phyloP scores from a whole-genome alignment of 1,284 basidiomycete species.

The Porogramme epimiltina region DNA sequence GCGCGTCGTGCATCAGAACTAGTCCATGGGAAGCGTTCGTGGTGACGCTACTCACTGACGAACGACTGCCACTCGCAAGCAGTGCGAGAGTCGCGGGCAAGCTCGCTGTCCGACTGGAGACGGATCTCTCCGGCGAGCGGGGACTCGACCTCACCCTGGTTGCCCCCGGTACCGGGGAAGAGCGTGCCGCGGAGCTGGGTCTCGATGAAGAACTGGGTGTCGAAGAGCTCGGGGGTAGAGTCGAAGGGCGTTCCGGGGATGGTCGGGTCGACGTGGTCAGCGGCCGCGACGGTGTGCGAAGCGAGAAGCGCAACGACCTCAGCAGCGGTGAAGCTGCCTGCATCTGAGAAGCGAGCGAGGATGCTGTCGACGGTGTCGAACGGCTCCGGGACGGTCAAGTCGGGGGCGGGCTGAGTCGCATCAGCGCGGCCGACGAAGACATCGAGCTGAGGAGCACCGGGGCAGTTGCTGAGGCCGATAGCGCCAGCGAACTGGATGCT shows the following conservation, averaged over 20 bases:
- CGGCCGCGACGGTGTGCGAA: slow-evolving; percentile 21
- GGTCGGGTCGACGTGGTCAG: slow-evolving; percentile 22
- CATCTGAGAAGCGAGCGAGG: slow-evolving; percentile 16
- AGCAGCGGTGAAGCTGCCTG: slow-evolving; percentile 23
- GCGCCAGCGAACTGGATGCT: slow-evolving; percentile 33
- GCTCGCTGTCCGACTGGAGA: slow-evolving; percentile 32
- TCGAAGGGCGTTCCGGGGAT: slow-evolving; percentile 23
- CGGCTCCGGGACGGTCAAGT: slow-evolving; percentile 29
- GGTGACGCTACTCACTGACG: slow-evolving; percentile 10
- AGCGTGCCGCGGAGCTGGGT: slow-evolving; percentile 27
- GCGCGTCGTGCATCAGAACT: no score
- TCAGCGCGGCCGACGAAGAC: slow-evolving; percentile 26
- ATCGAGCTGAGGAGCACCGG: slow-evolving; percentile 30
- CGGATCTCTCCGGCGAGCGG: slow-evolving; percentile 29
- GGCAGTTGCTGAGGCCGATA: slow-evolving; percentile 33
- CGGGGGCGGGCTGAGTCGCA: slow-evolving; percentile 28
- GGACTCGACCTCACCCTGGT: slow-evolving; percentile 25
- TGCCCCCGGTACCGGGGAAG: slow-evolving; percentile 27
- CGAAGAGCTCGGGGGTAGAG: slow-evolving; percentile 21
- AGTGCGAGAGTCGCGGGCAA: slow-evolving; percentile 27
- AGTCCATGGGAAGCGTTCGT: no score
- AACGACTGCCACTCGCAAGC: slow-evolving; percentile 35
- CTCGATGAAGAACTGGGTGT: slow-evolving; percentile 24
- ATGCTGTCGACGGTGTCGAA: slow-evolving; percentile 28
- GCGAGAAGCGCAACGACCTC: slow-evolving; percentile 23